Base-by-base conservation (phyloP, 2,329 filamentous ascomycete genomes). In the Apiospora saccharicola region DNA sequence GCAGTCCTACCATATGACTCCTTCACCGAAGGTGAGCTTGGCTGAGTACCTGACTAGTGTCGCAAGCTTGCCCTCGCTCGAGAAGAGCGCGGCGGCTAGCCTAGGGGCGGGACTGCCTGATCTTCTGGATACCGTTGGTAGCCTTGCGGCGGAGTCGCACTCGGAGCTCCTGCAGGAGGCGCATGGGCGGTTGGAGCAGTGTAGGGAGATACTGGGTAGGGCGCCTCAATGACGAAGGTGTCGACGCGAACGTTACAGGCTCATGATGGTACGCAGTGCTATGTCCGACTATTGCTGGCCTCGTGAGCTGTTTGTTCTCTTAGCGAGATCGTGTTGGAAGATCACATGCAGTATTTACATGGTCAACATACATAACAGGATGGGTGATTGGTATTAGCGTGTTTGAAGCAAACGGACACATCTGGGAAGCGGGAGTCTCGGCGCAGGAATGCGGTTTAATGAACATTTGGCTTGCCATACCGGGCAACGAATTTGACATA, bases 141-240 rank as follows among this genome's bases (percentile, higher is more conserved):
- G 76, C 2, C 83, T 87, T 4, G 77, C 87, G n/a, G 79, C 80
- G 10, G 84, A 86, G 71, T 83, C 85, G 3, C 81, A 84, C 70
- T 86, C 84, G 86, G 94, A 97, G 83, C 79, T 98, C 67, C 82
- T 97, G 73, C 89, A 92, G 68, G 95, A 97, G 81, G 95, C 94
- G 46, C 90, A 90, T 57, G 88, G 89, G 44, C 84, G 95, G 74
- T 82, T 97, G 77, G 88, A 87, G 30, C 91, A 90, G 75, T 96
- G 94, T 79, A 91, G 93, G 74, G 87, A 90, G 67, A 79, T 86
- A 71, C 76, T 83, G 41, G 53, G 46, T 0, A 57, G 71, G 6
- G 68, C 69, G 22, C 3, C 67, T 14, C 51, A 34, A 69, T 46
- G 46, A 69, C 16, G n/a, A 22, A 44, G 19, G 1, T 24, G 16